A percentile compares a stretch with the other conserved stretches of the same genome.
phyloP scores from a whole-genome alignment of 2,329 filamentous ascomycete species.

The Sarocladium brachiariae region DNA sequence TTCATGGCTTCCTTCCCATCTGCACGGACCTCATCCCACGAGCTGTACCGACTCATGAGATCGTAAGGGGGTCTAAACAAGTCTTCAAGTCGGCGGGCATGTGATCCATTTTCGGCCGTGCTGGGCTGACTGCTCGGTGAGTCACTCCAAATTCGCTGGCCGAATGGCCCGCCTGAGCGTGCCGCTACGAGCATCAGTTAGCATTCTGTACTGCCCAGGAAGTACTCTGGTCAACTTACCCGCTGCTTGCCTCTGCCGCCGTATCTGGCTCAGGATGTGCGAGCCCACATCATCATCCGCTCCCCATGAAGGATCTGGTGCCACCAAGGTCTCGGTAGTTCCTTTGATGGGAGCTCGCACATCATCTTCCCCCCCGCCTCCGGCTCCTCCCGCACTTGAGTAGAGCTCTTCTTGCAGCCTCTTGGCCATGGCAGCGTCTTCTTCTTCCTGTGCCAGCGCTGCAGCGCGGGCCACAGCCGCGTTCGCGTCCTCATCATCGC shows the following conservation, averaged over 20 bases:
- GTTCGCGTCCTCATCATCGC: constrained; percentile 31
- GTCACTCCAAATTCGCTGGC: constrained; percentile 32
- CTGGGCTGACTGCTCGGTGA: constrained; percentile 16
- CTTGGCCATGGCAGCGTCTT: constrained; percentile 90
- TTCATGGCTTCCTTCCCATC: constrained; percentile 83
- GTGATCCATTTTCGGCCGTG: constrained; percentile 46
- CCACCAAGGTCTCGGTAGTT: constrained; percentile 86
- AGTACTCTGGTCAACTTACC: constrained; percentile 18
- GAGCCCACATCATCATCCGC: constrained; percentile 47
- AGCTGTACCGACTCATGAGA: constrained; percentile 63
- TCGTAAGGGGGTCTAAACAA: constrained; percentile 91
- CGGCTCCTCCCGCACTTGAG: constrained; percentile 38
- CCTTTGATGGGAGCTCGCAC: constrained; percentile 86
- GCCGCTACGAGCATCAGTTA: constrained; percentile 10
- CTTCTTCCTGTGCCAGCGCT: constrained; percentile 59
- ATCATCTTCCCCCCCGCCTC: constrained; percentile 40
- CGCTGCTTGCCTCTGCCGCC: constrained; percentile 32
- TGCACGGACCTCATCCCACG: constrained; percentile 80
- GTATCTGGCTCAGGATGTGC: constrained; percentile 60
- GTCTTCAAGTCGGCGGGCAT: constrained; percentile 76
- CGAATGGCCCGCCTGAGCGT: constrained; percentile 28
- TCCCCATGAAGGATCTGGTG: constrained; percentile 48
- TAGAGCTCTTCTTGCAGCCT: constrained; percentile 91
- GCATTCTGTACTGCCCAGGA: not conserved
- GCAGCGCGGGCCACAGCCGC: constrained; percentile 34